These are phyloP conservation scores for Alternaria novae-zelandiae DNA, from an alignment of 2,329 filamentous ascomycete species.

Conservation along the genomic window DNA sequence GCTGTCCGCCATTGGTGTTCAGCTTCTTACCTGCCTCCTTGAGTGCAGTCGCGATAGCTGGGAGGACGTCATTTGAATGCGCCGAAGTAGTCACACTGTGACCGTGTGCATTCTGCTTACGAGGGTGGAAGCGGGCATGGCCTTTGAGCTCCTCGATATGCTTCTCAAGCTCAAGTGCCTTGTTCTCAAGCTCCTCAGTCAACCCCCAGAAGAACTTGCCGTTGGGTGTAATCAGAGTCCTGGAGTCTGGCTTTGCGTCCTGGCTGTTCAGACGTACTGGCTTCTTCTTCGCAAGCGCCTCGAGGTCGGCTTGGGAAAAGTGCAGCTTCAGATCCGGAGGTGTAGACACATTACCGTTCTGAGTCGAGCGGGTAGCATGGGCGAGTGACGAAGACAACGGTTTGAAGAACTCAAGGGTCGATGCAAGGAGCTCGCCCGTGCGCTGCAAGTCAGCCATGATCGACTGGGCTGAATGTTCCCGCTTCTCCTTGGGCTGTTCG, in stretches of 20 bases:
- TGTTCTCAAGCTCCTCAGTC: conserved; percentile 70
- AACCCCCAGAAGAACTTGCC: conserved; percentile 79
- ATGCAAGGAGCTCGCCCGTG: conserved; percentile 47
- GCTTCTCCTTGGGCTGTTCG: conserved; percentile 43
- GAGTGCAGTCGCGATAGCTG: conserved; percentile 44
- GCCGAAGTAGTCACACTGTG: conserved; percentile 21
- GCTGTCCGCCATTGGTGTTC: conserved; percentile 30
- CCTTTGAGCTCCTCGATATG: conserved; percentile 42
- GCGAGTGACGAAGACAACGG: conserved; percentile 46
- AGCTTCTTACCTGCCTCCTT: conserved; percentile 46
- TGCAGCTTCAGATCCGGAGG: conserved; percentile 46
- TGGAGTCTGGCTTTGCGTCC: conserved; percentile 54
- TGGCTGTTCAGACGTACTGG: conserved; percentile 53
- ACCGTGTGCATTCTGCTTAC: conserved; percentile 24
- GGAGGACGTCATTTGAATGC: conserved; percentile 40
- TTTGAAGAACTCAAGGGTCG: conserved; percentile 52
- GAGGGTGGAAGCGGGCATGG: conserved; percentile 39
- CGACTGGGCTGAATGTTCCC: conserved; percentile 40
- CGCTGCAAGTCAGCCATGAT: conserved; percentile 50
- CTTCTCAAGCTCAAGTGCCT: conserved; percentile 72
- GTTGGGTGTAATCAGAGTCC: conserved; percentile 76
- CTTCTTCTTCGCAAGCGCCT: conserved; percentile 63
- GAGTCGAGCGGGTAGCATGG: conserved; percentile 34
- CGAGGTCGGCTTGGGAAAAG: conserved; percentile 51
- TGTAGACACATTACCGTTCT: conserved; percentile 27